phyloP scores from a whole-genome alignment of 2,329 filamentous ascomycete genomes.

The Pseudogymnoascus sp. region DNA sequence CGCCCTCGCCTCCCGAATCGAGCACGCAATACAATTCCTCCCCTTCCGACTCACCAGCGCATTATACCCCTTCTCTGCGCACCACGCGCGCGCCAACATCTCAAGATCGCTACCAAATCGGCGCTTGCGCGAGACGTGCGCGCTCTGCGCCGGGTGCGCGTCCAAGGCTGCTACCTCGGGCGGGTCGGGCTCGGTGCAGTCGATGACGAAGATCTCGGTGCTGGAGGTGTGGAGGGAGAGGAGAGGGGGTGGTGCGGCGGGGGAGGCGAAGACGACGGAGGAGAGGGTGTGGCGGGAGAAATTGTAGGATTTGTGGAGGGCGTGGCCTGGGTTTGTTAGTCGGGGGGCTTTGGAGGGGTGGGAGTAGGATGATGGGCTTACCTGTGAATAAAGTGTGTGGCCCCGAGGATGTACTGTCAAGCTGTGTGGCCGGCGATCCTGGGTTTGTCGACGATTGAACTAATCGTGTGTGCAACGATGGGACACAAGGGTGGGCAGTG shows the following conservation, averaged over 20 bases:
- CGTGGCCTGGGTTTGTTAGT: slow-evolving; percentile 42
- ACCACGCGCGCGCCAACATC: slow-evolving; percentile 64
- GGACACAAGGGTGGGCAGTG: slow-evolving; percentile 58
- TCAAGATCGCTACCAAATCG: slow-evolving; percentile 54
- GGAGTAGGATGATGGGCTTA: slow-evolving; percentile 24
- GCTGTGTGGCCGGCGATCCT: slow-evolving; percentile 49
- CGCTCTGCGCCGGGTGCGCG: not conserved
- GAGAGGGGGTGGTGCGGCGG: slow-evolving; percentile 17
- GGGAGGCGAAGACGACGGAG: slow-evolving; percentile 38
- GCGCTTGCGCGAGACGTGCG: not conserved
- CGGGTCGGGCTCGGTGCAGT: slow-evolving; percentile 44
- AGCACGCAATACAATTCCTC: slow-evolving; percentile 65
- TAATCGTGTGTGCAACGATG: slow-evolving; percentile 49
- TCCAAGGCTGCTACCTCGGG: slow-evolving; percentile 12
- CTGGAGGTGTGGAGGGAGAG: slow-evolving; percentile 27
- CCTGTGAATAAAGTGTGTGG: slow-evolving; percentile 32
- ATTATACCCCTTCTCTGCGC: slow-evolving; percentile 67
- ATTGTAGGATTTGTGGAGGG: slow-evolving; percentile 55
- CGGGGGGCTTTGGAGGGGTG: not conserved
- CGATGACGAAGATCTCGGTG: slow-evolving; percentile 48
- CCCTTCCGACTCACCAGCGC: slow-evolving; percentile 61
- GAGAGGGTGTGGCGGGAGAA: slow-evolving; percentile 54
- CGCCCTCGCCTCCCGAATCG: slow-evolving; percentile 66
- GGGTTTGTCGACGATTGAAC: slow-evolving; percentile 54
- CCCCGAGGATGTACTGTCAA: slow-evolving; percentile 13